Conservation (phyloP, 2,329 filamentous ascomycete genomes). For the Cladosporium oxysporum region DNA sequence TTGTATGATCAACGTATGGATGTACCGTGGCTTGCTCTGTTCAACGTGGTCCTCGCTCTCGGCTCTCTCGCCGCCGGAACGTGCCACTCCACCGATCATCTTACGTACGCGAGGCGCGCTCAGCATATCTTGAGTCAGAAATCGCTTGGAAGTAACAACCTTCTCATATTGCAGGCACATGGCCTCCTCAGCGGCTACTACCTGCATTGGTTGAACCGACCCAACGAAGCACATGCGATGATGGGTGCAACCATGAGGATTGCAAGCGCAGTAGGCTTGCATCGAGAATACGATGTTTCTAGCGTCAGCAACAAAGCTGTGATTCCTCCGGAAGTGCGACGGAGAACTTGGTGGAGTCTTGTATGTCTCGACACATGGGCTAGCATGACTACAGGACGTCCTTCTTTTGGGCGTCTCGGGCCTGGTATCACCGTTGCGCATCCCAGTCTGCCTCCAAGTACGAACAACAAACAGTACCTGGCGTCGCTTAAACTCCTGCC, state of each 20-base stretch:
- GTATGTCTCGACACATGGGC: conserved; percentile 74
- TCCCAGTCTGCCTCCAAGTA: conserved; percentile 47
- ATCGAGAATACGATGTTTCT: conserved; percentile 22
- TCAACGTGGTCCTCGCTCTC: conserved; percentile 26
- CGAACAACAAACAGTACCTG: conserved; percentile 37
- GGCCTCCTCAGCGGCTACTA: conserved; percentile 27
- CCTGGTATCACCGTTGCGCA: conserved; percentile 65
- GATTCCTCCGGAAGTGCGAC: conserved; percentile 58
- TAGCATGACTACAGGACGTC: conserved; percentile 67
- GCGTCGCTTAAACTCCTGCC: conserved; percentile 66
- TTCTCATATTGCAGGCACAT: conserved; percentile 23
- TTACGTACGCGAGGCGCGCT: conserved; percentile 23
- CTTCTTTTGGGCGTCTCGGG: conserved; percentile 66
- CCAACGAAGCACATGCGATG: conserved; percentile 26
- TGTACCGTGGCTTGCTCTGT: conserved; percentile 24
- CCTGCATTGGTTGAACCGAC: conserved; percentile 27
- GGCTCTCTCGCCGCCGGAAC: conserved; percentile 24
- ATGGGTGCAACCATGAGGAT: conserved; percentile 27
- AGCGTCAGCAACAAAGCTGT: conserved; percentile 25
- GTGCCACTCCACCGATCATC: conserved; percentile 21
- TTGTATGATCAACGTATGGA: conserved; percentile 24
- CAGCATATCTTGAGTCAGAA: conserved; percentile 23
- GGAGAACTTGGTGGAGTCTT: conserved; percentile 71
- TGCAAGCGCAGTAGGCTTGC: conserved; percentile 26
- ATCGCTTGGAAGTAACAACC: conserved; percentile 24